Base-by-base conservation (phyloP, 495 filamentous ascomycete species). In the Aspergillus haitiensis region DNA sequence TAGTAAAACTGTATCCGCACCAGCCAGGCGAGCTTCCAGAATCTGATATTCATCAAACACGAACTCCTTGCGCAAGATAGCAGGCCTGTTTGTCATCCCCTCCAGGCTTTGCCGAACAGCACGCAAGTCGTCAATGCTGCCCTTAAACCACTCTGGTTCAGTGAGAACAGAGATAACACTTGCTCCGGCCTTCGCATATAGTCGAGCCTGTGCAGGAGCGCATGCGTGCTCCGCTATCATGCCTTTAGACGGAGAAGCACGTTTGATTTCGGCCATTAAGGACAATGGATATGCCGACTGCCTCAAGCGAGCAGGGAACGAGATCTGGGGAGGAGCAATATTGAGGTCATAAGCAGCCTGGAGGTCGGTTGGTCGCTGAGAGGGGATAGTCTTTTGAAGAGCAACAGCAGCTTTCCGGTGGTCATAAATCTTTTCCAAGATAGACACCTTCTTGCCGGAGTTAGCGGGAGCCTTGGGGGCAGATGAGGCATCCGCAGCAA, bases 31-130 rank as follows among this genome's bases (percentile, higher is more conserved):
- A 7, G 95, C 94, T 72, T 99, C 94, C 33, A 99, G 77, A 56
- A 99, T 98, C 71, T 99, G 94, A 71, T 98, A 99, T 68, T 97
- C 91, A 15, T 97, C 92, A 66, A 99, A 98, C 44, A 99, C 86
- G 66, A 99, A 99, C 52, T 99, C 94, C 69, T 99, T 99, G 7
- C 95, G 84, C 16, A 99, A 78, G 6, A 99, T 81, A 8, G 93
- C 94, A 5, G 94, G 94, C 40, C 94, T 83, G 71, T 97, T 94
- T 0, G 89, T 86, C 84, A 98, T 90, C 10, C 89, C 90, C 62
- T 92, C 86, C 13, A 99, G 78, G 45, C 89, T 91, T 70, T 92
- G 90, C 11, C 94, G 86, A 32, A 97, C 94, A 55, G 88, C 84
- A 47, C 91, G 87, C 37, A 99, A 78, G 70, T 99, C 94, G 54